A percentile compares a stretch with the other conserved stretches of the same genome.
phyloP scores from a whole-genome alignment of 1,139 yeast species.

The Pichia sp. region DNA sequence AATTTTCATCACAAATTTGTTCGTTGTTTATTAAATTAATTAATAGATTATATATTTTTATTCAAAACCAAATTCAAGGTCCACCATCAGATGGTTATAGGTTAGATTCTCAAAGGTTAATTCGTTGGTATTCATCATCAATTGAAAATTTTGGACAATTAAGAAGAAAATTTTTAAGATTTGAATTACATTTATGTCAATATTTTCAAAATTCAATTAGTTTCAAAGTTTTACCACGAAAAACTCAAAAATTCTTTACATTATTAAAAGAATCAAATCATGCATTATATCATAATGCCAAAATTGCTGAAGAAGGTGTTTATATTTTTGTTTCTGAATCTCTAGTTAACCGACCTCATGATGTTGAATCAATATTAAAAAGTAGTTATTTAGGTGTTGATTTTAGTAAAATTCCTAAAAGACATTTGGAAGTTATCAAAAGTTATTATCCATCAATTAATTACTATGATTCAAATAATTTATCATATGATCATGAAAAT shows the following conservation, averaged over 20 bases:
- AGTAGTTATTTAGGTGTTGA: constrained; percentile 30
- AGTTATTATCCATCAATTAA: constrained; percentile 15
- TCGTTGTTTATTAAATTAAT: constrained; percentile 60
- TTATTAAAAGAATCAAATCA: constrained; percentile 60
- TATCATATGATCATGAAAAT: constrained; percentile 30
- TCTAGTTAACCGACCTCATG: constrained; percentile 37
- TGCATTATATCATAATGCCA: constrained; percentile 61
- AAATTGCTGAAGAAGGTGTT: constrained; percentile 61
- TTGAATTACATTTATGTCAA: constrained; percentile 54
- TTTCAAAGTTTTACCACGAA: constrained; percentile 55
- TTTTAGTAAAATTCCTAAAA: constrained; percentile 25
- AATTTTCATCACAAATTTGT: constrained; percentile 73
- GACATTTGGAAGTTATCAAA: constrained; percentile 24
- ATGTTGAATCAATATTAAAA: constrained; percentile 30
- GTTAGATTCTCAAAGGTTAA: constrained; percentile 51
- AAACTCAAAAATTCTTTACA: constrained; percentile 50
- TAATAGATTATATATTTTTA: constrained; percentile 61
- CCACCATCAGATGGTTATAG: constrained; percentile 43
- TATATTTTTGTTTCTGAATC: constrained; percentile 66
- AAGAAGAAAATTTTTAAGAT: constrained; percentile 77
- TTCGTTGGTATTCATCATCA: constrained; percentile 74
- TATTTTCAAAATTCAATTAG: constrained; percentile 73
- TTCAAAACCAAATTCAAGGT: constrained; percentile 63
- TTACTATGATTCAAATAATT: constrained; percentile 14
- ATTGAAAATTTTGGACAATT: constrained; percentile 81